A percentile compares a stretch with the other conserved stretches of the same genome.
phyloP scores from a whole-genome alignment of 106 monocot genomes.

The Acorus calamus region DNA sequence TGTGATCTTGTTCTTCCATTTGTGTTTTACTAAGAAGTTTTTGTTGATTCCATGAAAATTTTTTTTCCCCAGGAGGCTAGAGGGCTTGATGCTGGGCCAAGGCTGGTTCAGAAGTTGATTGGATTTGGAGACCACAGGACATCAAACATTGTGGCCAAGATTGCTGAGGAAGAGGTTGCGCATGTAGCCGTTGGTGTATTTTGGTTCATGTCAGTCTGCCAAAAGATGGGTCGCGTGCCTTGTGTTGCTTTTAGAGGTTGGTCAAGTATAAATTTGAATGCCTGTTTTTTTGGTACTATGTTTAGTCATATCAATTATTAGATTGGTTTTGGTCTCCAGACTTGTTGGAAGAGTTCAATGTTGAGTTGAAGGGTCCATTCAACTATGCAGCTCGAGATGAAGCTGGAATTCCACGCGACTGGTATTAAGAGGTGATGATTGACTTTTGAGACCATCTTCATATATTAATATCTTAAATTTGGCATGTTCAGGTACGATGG shows the following conservation, averaged over 20 bases:
- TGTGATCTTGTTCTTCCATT: not conserved
- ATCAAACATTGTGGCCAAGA: constrained; percentile 71
- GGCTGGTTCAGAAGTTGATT: constrained; percentile 69
- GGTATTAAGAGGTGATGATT: constrained; percentile 22
- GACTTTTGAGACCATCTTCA: too few relatives aligned
- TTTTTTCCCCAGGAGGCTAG: constrained; percentile 61
- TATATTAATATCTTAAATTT: too few relatives aligned
- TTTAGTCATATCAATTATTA: too few relatives aligned
- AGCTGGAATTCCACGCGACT: constrained; percentile 91
- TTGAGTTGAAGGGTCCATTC: constrained; percentile 89
- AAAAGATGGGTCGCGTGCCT: constrained; percentile 56
- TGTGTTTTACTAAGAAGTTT: not conserved
- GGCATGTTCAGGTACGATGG: constrained; percentile 52
- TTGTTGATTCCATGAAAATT: not conserved
- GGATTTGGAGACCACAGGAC: constrained; percentile 84
- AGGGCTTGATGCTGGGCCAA: constrained; percentile 93
- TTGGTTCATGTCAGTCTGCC: constrained; percentile 70
- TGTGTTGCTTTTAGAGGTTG: constrained; percentile 58
- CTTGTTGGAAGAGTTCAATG: constrained; percentile 57
- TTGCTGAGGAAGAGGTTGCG: constrained; percentile 92
- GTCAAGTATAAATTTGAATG: not conserved
- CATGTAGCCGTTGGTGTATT: constrained; percentile 86
- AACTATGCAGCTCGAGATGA: constrained; percentile 83
- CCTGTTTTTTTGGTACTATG: not conserved
- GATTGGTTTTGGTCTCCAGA: constrained; percentile 19